These are phyloP conservation scores for Rhynchospora breviuscula DNA, from an alignment of 176 grass and related monocot genomes.

Conservation along the genomic window DNA sequence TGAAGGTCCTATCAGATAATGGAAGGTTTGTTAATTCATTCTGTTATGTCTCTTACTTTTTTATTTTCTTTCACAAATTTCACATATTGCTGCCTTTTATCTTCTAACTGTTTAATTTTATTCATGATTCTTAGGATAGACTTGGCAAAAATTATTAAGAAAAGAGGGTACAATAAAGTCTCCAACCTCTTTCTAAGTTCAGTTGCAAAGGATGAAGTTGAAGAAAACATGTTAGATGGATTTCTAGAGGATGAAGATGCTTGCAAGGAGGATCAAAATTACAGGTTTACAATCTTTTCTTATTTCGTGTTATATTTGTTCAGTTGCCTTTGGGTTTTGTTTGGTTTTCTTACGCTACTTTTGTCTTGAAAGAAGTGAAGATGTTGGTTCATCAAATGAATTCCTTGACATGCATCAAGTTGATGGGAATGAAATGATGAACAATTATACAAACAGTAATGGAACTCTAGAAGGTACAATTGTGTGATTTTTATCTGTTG, in stretches of 20 bases:
- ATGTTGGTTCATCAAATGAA: not conserved
- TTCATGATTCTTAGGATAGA: constrained; percentile 29
- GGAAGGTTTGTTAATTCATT: constrained; percentile 29
- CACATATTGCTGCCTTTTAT: not conserved
- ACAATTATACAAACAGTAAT: not conserved
- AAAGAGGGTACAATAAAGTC: constrained; percentile 32
- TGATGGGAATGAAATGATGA: not conserved
- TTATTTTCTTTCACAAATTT: not conserved
- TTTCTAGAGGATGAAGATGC: not conserved
- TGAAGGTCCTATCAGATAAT: constrained; percentile 29
- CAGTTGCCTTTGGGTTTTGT: not conserved
- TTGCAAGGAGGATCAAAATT: not conserved
- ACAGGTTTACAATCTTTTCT: not conserved
- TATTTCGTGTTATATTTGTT: not conserved
- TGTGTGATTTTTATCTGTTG: not conserved
- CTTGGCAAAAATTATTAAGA: constrained; percentile 35
- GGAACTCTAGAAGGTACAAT: not conserved
- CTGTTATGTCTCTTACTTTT: not conserved
- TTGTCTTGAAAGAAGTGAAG: not conserved
- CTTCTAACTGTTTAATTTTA: not conserved
- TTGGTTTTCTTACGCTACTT: not conserved
- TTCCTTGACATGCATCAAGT: not conserved
- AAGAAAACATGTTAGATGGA: not conserved
- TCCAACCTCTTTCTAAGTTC: constrained; percentile 19
- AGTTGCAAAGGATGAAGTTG: not conserved